Evolutionary conservation across 257 asterid genomes (phyloP).

Genomic region (Nyctanthes arbortristis): DNA sequence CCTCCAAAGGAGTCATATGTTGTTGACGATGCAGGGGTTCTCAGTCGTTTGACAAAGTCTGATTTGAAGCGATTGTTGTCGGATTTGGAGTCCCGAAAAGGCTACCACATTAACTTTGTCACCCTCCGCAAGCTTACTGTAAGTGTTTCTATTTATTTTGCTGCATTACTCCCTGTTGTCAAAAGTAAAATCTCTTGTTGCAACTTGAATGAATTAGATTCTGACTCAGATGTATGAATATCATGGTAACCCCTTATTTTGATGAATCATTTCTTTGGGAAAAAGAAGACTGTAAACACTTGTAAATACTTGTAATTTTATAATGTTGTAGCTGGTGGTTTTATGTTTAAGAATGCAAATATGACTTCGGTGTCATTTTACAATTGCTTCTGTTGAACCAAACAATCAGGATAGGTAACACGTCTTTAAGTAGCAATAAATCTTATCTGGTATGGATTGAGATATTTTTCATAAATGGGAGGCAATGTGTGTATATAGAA

Average conservation of each 20-base stretch:
- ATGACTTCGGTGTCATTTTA: too few relatives aligned
- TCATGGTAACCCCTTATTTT: too few relatives aligned
- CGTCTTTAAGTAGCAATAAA: too few relatives aligned
- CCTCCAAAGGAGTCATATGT: conserved; percentile 82
- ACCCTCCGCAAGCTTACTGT: conserved; percentile 98
- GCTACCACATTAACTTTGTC: conserved; percentile 80
- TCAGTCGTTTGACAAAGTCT: conserved; percentile 81
- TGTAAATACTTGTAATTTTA: not conserved
- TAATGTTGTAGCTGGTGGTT: not conserved
- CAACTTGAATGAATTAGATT: not conserved
- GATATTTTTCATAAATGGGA: not conserved
- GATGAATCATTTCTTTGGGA: too few relatives aligned
- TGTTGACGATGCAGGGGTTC: conserved; percentile 94
- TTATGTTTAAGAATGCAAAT: not conserved
- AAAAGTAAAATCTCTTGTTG: not conserved
- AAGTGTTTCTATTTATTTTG: conserved; percentile 23
- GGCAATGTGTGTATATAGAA: not conserved
- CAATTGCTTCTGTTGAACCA: too few relatives aligned
- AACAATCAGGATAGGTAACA: too few relatives aligned
- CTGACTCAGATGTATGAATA: too few relatives aligned
- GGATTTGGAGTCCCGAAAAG: conserved; percentile 91
- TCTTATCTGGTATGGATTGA: too few relatives aligned
- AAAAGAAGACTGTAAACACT: too few relatives aligned
- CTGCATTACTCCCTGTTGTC: not conserved
- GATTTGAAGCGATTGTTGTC: conserved; percentile 79